Conservation (phyloP, 2,329 filamentous ascomycete genomes). For the Aspergillus sp. region DNA sequence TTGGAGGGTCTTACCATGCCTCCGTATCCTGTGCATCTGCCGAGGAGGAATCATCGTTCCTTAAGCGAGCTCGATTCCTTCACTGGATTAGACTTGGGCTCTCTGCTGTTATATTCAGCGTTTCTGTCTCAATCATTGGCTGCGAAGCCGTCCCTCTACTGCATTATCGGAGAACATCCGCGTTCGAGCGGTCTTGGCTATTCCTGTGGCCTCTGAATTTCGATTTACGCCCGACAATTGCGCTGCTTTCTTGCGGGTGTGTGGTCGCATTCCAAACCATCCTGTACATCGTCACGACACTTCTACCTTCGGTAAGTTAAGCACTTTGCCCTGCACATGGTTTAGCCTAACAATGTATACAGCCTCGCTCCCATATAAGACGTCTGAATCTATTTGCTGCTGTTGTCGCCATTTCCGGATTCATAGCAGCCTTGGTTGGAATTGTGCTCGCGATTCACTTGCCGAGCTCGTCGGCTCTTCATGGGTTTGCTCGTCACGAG, state of each 20-base stretch:
- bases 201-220: slow-evolving; percentile 45
- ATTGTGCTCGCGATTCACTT: slow-evolving; percentile 35
- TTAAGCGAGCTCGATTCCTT: slow-evolving; percentile 32
- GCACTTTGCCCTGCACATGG: background rate
- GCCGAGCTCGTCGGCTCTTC: slow-evolving; percentile 29
- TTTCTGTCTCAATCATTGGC: slow-evolving; percentile 32
- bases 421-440: slow-evolving; percentile 35
- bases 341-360: background rate
- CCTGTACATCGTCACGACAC: slow-evolving; percentile 32
- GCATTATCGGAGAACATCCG: slow-evolving; percentile 39
- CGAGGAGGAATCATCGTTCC: slow-evolving; percentile 37
- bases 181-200: slow-evolving; percentile 33
- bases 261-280: slow-evolving; percentile 34
- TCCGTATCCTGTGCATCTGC: slow-evolving; percentile 35
- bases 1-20: slow-evolving; percentile 26
- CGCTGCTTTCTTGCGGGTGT: slow-evolving; percentile 36
- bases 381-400: slow-evolving; percentile 35
- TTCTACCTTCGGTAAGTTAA: slow-evolving; percentile 37
- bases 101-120: slow-evolving; percentile 29
- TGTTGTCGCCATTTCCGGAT: slow-evolving; percentile 33
- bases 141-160: slow-evolving; percentile 41
- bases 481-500: slow-evolving; percentile 32
- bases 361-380: slow-evolving; percentile 38
- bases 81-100: slow-evolving; percentile 36
- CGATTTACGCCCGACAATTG: slow-evolving; percentile 41